Evolutionary conservation across 371 early-diverging fungal species (phyloP), one percentile per base, ranked within the genome.

Genomic region (Mucor ambiguus): DNA sequence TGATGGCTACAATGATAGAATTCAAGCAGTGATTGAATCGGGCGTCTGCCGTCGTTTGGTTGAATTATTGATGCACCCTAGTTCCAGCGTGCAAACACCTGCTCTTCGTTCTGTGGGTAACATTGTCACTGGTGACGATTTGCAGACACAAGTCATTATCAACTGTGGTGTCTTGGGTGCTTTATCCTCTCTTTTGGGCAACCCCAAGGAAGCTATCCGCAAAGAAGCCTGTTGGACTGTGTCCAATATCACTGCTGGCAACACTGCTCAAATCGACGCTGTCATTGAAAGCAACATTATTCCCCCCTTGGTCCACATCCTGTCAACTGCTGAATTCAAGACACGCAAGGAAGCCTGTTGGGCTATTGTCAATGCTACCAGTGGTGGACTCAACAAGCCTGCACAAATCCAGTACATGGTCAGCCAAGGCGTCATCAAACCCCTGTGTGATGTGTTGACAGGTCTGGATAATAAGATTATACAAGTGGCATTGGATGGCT

Each of bases 201-300:
- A 91, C 71, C 89, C 94, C 58, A 94, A 94, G 80, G 96, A 98
- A 64, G 93, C 92, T 38, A 95, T 99, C 66, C 92, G 96, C 71
- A 99, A 99, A 84, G 99, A 99, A 81, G 98, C 99, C 20, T 99
- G 99, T 88, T 99, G 99, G 99, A 97, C 99, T 11, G 92, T 99
- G 58, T 98, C 98, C 29, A 99, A 99, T 85, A 96, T 99, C 75
- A 98, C 99, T n/a, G 99, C 99, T n/a, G 99, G 99, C 46, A 96
- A 91, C 66, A 84, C 91, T n/a, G 77, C 77, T 11, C 99, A 99
- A 78, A 96, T 99, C 75, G 93, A 96, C 78, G 89, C 87, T 37
- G 94, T 99, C 32, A 95, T 99, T 72, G 95, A 99, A 60, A 90
- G 91, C 72, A 95, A 93, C 75, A 85, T 99, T 58, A 90, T 99